Evolutionary conservation across 2,329 filamentous ascomycete genomes (phyloP).

Genomic region (Arthrobotrys megalospora): DNA sequence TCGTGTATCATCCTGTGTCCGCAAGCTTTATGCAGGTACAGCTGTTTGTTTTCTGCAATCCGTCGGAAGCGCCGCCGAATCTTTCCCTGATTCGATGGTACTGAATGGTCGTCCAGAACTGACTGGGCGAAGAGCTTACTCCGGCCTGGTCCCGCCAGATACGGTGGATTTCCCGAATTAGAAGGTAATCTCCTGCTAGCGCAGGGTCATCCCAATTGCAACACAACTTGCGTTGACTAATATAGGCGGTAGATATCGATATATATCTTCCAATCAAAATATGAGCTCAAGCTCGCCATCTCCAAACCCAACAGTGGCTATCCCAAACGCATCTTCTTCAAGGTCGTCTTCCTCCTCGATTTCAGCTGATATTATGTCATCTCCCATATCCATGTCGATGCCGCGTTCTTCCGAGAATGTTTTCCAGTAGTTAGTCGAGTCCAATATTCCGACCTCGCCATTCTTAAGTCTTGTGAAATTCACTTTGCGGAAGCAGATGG

Average conservation of each 20-base stretch:
- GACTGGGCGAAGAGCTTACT: too few relatives aligned
- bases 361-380: constrained; percentile 20
- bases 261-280: not conserved
- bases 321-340: constrained; percentile 17
- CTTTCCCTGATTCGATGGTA: not conserved
- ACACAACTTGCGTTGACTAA: too few relatives aligned
- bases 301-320: constrained; percentile 6
- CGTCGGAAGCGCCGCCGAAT: not conserved
- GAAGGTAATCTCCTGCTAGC: not conserved
- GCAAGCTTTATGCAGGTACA: not conserved
- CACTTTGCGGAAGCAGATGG: constrained; percentile 44
- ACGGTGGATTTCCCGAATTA: not conserved
- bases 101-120: not conserved
- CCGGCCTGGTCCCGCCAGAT: not conserved
- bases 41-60: not conserved
- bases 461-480: constrained; percentile 22
- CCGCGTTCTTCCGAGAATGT: constrained; percentile 18
- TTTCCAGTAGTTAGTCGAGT: constrained; percentile 40
- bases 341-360: constrained; percentile 30
- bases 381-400: not conserved
- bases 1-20: not conserved
- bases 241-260: too few relatives aligned
- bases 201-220: too few relatives aligned
- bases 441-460: constrained; percentile 4
- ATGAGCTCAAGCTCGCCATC: not conserved